These are phyloP conservation scores for Stevia rebaudiana DNA, from an alignment of 140 eudicot species.

Conservation along the genomic window DNA sequence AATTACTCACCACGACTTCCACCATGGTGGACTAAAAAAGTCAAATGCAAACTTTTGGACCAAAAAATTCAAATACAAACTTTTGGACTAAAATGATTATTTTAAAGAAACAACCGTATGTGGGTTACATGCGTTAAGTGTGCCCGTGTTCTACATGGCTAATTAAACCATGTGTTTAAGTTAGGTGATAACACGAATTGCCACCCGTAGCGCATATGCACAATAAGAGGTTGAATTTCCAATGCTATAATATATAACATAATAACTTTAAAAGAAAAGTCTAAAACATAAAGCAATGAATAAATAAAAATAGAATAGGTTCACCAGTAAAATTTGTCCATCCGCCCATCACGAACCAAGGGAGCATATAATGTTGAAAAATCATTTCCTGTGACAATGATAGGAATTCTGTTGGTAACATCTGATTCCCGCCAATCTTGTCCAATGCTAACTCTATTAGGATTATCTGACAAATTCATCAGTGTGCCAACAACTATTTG, in stretches of 20 bases:
- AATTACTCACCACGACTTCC: too few relatives aligned
- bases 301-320: not conserved
- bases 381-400: constrained; percentile 94
- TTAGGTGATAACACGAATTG: not conserved
- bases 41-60: too few relatives aligned
- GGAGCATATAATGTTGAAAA: constrained; percentile 90
- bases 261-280: not conserved
- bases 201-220: constrained; percentile 1
- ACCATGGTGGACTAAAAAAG: too few relatives aligned
- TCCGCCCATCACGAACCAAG: constrained; percentile 94
- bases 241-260: not conserved
- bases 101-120: too few relatives aligned
- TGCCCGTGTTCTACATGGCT: not conserved
- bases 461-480: constrained; percentile 92
- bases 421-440: constrained; percentile 90
- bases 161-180: not conserved
- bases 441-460: constrained; percentile 93
- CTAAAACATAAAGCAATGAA: not conserved
- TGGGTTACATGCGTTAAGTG: not conserved
- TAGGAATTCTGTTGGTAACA: constrained; percentile 69
- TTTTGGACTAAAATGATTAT: too few relatives aligned
- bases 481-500: constrained; percentile 93
- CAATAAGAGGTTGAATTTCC: constrained; percentile 1
- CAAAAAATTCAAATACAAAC: too few relatives aligned
- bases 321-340: constrained; percentile 97